Percentiles rank a stretch among this genome's conserved stretches.
These are phyloP conservation scores for Oryza glumipatula DNA, from an alignment of 176 grass and related monocot species.

Conservation along the genomic window DNA sequence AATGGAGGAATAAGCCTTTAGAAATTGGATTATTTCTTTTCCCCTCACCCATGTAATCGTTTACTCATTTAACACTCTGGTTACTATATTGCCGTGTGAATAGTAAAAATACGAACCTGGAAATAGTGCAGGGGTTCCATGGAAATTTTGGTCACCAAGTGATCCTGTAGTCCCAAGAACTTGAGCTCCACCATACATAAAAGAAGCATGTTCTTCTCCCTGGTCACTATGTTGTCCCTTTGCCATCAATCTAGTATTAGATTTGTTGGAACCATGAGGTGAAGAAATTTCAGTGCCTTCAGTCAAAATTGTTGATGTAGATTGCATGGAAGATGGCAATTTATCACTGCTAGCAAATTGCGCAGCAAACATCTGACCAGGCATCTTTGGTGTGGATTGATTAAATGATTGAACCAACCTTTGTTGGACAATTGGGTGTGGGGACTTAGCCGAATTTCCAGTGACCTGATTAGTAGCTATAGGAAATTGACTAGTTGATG, in stretches of 20 bases:
- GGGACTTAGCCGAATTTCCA: constrained; percentile 45
- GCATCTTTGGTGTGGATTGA: constrained; percentile 40
- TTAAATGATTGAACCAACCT: constrained; percentile 41
- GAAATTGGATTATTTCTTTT: background rate
- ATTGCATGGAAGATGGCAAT: constrained; percentile 45
- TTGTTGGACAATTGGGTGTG: constrained; percentile 38
- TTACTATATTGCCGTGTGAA: constrained; percentile 35
- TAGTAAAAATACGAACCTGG: constrained; percentile 68
- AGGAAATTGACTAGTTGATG: constrained; percentile 34
- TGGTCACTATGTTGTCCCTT: constrained; percentile 53
- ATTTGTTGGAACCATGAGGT: constrained; percentile 54
- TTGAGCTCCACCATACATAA: constrained; percentile 57
- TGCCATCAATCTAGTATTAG: constrained; percentile 32
- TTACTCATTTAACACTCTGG: background rate
- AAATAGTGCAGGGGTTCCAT: constrained; percentile 78
- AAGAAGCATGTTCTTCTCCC: constrained; percentile 48
- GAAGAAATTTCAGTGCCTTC: constrained; percentile 46
- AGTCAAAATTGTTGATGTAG: constrained; percentile 37
- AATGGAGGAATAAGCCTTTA: constrained; percentile 4
- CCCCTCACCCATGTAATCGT: background rate
- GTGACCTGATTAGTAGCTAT: too few relatives aligned
- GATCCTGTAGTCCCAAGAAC: constrained; percentile 65
- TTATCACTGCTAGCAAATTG: constrained; percentile 43
- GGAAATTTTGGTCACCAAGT: constrained; percentile 83
- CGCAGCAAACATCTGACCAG: constrained; percentile 43